Conservation (phyloP, 768 basidiomycete genomes). For the Guyanaporus albipodus region DNA sequence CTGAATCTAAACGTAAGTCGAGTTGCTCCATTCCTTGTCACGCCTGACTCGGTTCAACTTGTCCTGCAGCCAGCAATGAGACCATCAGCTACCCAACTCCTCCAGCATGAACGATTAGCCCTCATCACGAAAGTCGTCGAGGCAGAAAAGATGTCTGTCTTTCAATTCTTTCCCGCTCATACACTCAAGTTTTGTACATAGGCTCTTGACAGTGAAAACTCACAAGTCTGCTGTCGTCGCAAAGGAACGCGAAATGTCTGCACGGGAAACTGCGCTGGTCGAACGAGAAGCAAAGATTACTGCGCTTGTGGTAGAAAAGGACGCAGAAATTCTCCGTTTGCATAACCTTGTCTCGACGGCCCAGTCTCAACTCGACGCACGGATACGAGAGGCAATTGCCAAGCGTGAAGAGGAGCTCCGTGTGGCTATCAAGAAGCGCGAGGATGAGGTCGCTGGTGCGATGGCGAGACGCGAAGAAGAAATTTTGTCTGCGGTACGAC, state of each 20-base stretch:
- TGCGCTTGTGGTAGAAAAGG: constrained; percentile 50
- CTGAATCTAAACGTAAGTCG: constrained; percentile 70
- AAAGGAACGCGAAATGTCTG: constrained; percentile 61
- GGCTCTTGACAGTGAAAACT: constrained; percentile 60
- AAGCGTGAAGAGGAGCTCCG: constrained; percentile 69
- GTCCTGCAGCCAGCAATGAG: constrained; percentile 72
- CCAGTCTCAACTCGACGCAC: constrained; percentile 40
- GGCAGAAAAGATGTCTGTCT: constrained; percentile 69
- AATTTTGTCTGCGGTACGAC: constrained; percentile 62
- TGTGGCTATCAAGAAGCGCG: constrained; percentile 57
- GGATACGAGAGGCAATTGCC: constrained; percentile 54
- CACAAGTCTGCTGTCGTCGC: constrained; percentile 53
- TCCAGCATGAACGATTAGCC: constrained; percentile 75
- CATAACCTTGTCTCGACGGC: constrained; percentile 41
- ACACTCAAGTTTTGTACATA: too few relatives aligned
- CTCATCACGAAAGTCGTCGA: constrained; percentile 70
- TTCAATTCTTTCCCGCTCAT: too few relatives aligned
- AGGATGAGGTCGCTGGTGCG: constrained; percentile 63
- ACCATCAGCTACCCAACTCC: constrained; percentile 74
- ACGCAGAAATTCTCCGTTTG: constrained; percentile 52
- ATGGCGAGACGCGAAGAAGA: constrained; percentile 68
- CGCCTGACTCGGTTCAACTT: neutral
- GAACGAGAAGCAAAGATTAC: constrained; percentile 55
- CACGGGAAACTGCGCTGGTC: constrained; percentile 50
- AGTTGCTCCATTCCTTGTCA: neutral